Percentiles rank a stretch among this genome's conserved stretches.
Conservation (phyloP, 2,329 filamentous ascomycete species). For the Colletotrichum liriopes region DNA sequence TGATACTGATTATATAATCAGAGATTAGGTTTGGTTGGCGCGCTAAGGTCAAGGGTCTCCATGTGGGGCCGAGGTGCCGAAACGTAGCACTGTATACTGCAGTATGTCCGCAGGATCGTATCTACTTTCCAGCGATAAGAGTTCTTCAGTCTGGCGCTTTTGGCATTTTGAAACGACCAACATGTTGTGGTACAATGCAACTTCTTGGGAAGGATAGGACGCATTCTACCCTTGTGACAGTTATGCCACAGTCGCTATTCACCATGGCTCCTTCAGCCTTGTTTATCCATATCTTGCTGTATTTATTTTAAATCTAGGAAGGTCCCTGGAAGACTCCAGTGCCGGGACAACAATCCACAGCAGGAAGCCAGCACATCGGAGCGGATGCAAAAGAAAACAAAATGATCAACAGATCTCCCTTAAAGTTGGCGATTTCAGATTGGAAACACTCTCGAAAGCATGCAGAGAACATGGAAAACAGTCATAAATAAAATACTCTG, state of each 20-base stretch:
- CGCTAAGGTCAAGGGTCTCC: neutral
- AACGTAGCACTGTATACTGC: neutral
- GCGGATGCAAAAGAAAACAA: neutral
- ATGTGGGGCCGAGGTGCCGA: neutral
- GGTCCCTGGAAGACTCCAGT: slow-evolving; percentile 8
- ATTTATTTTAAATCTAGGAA: slow-evolving; percentile 10
- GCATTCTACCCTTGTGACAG: neutral
- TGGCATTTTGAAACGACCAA: neutral
- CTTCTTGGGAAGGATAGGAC: neutral
- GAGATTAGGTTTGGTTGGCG: neutral
- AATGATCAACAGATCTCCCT: neutral
- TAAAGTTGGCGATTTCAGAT: too few species aligned
- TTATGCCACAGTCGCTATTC: neutral
- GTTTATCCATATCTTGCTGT: neutral
- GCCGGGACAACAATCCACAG: neutral
- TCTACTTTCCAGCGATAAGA: neutral
- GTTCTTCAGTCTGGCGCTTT: neutral
- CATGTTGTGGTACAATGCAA: neutral
- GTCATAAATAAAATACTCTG: neutral
- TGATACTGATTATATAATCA: slow-evolving; percentile 19
- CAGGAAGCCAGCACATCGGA: neutral
- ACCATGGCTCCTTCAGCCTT: neutral
- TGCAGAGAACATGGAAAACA: neutral
- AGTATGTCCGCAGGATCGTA: neutral
- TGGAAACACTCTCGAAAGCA: neutral